Conservation (phyloP, 805 yeast species). For the Candida nonsorbophila region DNA sequence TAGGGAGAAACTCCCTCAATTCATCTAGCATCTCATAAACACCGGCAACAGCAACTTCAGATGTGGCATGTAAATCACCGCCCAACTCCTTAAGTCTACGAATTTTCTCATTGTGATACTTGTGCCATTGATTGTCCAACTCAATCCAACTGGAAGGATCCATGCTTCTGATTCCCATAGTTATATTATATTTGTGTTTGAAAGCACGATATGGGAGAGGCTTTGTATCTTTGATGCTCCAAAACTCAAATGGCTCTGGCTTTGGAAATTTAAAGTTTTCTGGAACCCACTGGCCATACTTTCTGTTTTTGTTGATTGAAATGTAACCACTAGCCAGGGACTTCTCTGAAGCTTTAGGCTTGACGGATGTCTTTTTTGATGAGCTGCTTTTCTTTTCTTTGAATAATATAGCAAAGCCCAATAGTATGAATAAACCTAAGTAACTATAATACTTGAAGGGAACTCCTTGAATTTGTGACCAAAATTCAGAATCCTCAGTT, state of each 20-base stretch:
- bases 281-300: constrained; percentile 49
- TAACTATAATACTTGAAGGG: too few relatives aligned
- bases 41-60: constrained; percentile 46
- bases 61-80: constrained; percentile 44
- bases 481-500: too few relatives aligned
- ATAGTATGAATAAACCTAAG: too few relatives aligned
- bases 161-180: constrained; percentile 67
- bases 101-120: constrained; percentile 49
- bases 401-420: too few relatives aligned
- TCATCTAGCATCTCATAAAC: constrained; percentile 54
- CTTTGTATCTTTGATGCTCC: constrained; percentile 45
- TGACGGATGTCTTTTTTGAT: too few relatives aligned
- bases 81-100: constrained; percentile 45
- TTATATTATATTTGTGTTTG: constrained; percentile 56
- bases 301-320: constrained; percentile 21
- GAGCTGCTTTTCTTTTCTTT: too few relatives aligned
- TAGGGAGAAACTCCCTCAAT: constrained; percentile 48
- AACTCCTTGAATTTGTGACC: too few relatives aligned
- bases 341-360: too few relatives aligned
- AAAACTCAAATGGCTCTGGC: constrained; percentile 42
- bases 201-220: constrained; percentile 67
- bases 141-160: constrained; percentile 62
- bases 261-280: constrained; percentile 46
- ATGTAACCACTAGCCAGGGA: too few relatives aligned
- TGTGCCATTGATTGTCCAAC: constrained; percentile 60